Conservation (phyloP, 768 basidiomycete species). For the Psilocybe cubensis region DNA sequence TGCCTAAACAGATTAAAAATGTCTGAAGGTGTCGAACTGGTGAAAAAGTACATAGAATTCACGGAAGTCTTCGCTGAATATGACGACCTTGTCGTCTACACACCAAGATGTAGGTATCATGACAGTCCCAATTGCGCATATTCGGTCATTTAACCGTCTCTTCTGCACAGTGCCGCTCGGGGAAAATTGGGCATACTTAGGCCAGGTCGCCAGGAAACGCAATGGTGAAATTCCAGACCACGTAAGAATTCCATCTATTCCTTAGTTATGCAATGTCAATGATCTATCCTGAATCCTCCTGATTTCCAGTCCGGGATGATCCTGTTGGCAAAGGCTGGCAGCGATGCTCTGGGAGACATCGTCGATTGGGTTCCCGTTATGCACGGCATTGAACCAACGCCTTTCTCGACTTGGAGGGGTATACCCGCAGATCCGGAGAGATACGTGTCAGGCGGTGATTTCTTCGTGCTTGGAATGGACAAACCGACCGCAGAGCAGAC, state of each 20-base stretch:
- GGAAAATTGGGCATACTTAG: not conserved
- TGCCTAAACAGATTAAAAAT: not conserved
- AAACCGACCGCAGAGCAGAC: not conserved
- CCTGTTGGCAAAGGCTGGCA: not conserved
- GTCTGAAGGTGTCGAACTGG: not conserved
- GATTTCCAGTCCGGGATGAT: not conserved
- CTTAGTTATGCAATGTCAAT: too few species aligned
- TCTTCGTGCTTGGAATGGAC: not conserved
- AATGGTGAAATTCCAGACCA: not conserved
- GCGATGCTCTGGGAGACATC: not conserved
- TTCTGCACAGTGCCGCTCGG: not conserved
- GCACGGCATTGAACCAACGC: not conserved
- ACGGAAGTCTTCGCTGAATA: not conserved
- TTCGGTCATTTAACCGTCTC: too few species aligned
- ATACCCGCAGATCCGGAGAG: not conserved
- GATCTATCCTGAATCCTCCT: too few species aligned
- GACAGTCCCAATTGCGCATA: too few species aligned
- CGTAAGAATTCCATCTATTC: not conserved
- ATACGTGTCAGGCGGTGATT: not conserved
- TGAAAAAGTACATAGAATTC: not conserved
- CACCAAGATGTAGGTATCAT: not conserved
- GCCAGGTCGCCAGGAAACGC: not conserved
- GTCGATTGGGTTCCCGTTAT: not conserved
- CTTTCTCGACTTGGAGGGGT: not conserved
- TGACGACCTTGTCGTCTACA: not conserved